Percentiles rank a stretch among this genome's conserved stretches.
phyloP scores from a whole-genome alignment of 2,329 filamentous ascomycete species.

The Trichoderma harzianum region DNA sequence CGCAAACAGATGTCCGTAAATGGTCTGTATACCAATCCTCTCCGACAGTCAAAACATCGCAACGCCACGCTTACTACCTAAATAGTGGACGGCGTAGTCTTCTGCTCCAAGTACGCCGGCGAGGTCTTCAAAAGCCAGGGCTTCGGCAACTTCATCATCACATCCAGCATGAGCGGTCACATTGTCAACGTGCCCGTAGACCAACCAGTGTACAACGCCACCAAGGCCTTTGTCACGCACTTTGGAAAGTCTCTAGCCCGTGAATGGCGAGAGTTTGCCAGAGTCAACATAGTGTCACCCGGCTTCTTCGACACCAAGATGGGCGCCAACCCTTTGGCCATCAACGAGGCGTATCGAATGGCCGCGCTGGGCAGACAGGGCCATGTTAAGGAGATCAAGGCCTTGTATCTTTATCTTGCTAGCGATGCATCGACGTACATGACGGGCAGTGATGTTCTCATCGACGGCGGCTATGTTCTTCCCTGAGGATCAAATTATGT shows the following conservation, averaged over 20 bases:
- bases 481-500: neutral
- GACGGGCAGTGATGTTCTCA: neutral
- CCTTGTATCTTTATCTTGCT: neutral
- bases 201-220: constrained; percentile 8
- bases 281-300: constrained; percentile 4
- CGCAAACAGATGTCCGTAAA: constrained; percentile 10
- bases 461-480: constrained; percentile 4
- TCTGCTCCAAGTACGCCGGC: neutral
- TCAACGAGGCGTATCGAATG: constrained; percentile 10
- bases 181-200: constrained; percentile 8
- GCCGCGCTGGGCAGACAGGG: neutral
- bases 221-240: constrained; percentile 3
- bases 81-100: constrained; percentile 4
- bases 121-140: neutral
- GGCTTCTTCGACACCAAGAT: constrained; percentile 10
- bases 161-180: neutral
- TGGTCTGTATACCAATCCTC: neutral
- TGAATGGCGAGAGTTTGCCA: constrained; percentile 6
- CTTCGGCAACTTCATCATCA: constrained; percentile 4
- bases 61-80: neutral
- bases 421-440: constrained; percentile 1
- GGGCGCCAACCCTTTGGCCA: neutral
- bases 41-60: no score
- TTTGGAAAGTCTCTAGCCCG: constrained; percentile 9
- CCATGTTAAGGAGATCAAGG: constrained; percentile 6